Percentiles rank a stretch among this genome's conserved stretches.
These are phyloP conservation scores for Phytophthora syringae DNA, from an alignment of 352 stramenopile species.

Conservation along the genomic window DNA sequence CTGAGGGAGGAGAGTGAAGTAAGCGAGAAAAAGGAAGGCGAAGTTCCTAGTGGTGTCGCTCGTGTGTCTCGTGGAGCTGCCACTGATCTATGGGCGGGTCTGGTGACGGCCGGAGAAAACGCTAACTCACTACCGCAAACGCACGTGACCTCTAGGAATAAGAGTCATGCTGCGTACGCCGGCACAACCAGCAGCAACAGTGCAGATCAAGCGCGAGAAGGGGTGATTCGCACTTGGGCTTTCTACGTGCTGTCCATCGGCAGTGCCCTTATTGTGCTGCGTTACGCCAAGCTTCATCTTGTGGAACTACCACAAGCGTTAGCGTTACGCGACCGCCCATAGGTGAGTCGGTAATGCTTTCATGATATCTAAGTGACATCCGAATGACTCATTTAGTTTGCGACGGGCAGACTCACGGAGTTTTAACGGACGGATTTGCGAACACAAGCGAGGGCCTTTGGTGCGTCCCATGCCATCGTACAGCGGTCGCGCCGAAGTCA, in stretches of 20 bases:
- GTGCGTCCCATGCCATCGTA: conserved; percentile 61
- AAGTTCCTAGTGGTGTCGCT: conserved; percentile 66
- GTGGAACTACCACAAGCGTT: conserved; percentile 78
- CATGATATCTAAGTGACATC: not conserved
- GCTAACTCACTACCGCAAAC: conserved; percentile 59
- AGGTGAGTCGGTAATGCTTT: conserved; percentile 43
- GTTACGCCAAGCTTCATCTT: conserved; percentile 75
- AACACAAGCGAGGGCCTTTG: conserved; percentile 61
- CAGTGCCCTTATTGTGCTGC: conserved; percentile 68
- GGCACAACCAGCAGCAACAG: conserved; percentile 45
- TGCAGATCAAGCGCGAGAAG: conserved; percentile 42
- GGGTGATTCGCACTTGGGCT: conserved; percentile 49
- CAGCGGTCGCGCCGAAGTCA: conserved; percentile 23
- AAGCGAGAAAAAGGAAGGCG: too few species aligned
- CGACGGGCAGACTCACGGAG: too few species aligned
- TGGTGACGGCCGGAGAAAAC: not conserved
- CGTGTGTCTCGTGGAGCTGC: conserved; percentile 56
- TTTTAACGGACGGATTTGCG: conserved; percentile 41
- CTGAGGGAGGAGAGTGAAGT: too few species aligned
- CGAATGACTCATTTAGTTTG: conserved; percentile 47
- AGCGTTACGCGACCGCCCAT: conserved; percentile 61
- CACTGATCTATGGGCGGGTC: not conserved
- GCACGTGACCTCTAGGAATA: conserved; percentile 45
- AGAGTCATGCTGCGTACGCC: conserved; percentile 50
- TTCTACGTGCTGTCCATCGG: conserved; percentile 65